Evolutionary conservation across 352 stramenopile species (phyloP).

Genomic region (Pythium chondricola): DNA sequence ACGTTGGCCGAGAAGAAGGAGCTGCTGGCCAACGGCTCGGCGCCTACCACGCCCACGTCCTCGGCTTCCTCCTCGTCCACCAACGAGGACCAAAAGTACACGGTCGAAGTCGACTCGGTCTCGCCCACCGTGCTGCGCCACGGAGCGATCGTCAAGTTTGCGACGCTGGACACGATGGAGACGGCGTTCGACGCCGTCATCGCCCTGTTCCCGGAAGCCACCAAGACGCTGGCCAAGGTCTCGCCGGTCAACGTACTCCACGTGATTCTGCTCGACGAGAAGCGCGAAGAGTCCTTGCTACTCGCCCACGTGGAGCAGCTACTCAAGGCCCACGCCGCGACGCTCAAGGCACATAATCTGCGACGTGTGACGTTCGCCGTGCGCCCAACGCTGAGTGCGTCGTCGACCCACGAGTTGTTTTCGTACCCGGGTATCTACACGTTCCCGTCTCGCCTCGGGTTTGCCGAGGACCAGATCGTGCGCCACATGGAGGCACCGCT

Average conservation of each 20-base stretch:
- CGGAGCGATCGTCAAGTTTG: constrained; percentile 84
- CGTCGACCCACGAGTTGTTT: constrained; percentile 46
- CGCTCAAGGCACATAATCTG: constrained; percentile 70
- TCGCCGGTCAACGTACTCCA: constrained; percentile 81
- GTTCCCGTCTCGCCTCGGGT: constrained; percentile 83
- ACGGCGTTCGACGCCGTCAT: constrained; percentile 62
- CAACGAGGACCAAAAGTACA: constrained; percentile 13
- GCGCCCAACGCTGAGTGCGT: constrained; percentile 35
- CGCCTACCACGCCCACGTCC: too few relatives aligned
- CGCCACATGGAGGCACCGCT: constrained; percentile 97
- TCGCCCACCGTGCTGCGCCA: constrained; percentile 63
- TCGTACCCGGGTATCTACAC: constrained; percentile 88
- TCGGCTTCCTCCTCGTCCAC: constrained; percentile 4
- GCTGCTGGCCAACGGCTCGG: too few relatives aligned
- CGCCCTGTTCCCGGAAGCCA: constrained; percentile 57
- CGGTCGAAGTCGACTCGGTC: constrained; percentile 69
- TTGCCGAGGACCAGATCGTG: constrained; percentile 97
- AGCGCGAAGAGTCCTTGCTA: constrained; percentile 45
- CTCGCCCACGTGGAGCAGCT: constrained; percentile 52
- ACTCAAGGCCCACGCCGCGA: constrained; percentile 53
- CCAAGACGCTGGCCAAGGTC: constrained; percentile 59
- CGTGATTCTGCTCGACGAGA: constrained; percentile 70
- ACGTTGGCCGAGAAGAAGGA: constrained; percentile 28
- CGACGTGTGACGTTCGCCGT: constrained; percentile 87
- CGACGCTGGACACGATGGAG: constrained; percentile 77